Percentiles rank a stretch among this genome's conserved stretches.
Conservation (phyloP, 2,329 filamentous ascomycete species). For the Talaromyces sp. region DNA sequence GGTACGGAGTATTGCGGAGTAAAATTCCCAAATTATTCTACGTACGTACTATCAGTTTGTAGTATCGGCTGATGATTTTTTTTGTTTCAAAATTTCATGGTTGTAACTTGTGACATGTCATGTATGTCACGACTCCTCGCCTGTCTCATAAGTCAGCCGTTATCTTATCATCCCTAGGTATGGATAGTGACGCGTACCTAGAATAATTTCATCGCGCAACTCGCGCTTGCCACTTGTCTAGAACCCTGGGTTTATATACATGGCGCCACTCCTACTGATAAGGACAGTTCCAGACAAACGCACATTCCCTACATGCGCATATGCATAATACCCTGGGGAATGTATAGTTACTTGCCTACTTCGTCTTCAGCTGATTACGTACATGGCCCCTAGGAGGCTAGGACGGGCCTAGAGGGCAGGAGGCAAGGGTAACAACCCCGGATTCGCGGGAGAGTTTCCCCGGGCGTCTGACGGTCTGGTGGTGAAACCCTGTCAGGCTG, state of each 20-base stretch:
- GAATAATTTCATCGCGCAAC: constrained; percentile 1
- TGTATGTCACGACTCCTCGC: not conserved
- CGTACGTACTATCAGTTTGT: not conserved
- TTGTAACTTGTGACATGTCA: not conserved
- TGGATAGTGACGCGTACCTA: too few species aligned
- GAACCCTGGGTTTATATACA: not conserved
- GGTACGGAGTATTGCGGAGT: not conserved
- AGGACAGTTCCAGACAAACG: not conserved
- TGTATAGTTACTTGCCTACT: not conserved
- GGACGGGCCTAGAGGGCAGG: not conserved
- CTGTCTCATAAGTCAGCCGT: not conserved
- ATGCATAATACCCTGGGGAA: not conserved
- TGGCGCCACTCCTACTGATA: not conserved
- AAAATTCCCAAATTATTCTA: not conserved
- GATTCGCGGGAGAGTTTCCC: constrained; percentile 9
- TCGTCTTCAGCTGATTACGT: not conserved
- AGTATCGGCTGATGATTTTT: not conserved
- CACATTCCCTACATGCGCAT: not conserved
- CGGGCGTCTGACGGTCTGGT: not conserved
- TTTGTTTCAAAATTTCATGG: not conserved
- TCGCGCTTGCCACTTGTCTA: not conserved
- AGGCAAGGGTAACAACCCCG: constrained; percentile 2
- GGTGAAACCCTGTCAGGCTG: not conserved
- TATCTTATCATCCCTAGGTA: not conserved
- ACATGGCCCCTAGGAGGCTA: not conserved